A percentile compares a stretch with the other conserved stretches of the same genome.
Evolutionary conservation across 306 rosid genomes (phyloP).

Genomic region (Cicer cuneatum): DNA sequence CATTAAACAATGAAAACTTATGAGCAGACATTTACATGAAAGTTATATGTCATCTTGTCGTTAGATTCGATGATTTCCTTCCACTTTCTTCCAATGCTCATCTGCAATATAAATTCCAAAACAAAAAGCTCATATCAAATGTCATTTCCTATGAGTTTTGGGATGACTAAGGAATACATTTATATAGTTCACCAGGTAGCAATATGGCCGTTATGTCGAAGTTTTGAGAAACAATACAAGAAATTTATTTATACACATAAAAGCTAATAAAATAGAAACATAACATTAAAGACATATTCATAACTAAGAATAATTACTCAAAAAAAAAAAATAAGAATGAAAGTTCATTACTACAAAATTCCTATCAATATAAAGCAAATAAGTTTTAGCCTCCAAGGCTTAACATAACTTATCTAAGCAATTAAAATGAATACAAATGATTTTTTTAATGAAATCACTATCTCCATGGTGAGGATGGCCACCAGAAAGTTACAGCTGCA

Average conservation of each 20-base stretch:
- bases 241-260: background rate
- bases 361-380: background rate
- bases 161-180: background rate
- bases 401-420: background rate
- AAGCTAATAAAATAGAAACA: background rate
- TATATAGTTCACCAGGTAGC: background rate
- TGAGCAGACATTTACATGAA: conserved; percentile 65
- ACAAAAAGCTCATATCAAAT: conserved; percentile 17
- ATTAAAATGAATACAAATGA: background rate
- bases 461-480: background rate
- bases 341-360: background rate
- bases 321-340: background rate
- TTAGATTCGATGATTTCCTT: conserved; percentile 79
- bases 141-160: conserved; percentile 5
- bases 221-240: background rate
- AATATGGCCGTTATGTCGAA: background rate
- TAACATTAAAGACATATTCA: background rate
- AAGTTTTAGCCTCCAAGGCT: background rate
- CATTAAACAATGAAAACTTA: background rate
- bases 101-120: conserved; percentile 57
- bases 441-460: background rate
- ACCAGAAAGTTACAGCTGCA: background rate
- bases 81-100: conserved; percentile 97
- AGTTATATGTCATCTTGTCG: conserved; percentile 76
- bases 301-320: background rate